phyloP scores from a whole-genome alignment of 768 basidiomycete species.

The Boletus sp. region DNA sequence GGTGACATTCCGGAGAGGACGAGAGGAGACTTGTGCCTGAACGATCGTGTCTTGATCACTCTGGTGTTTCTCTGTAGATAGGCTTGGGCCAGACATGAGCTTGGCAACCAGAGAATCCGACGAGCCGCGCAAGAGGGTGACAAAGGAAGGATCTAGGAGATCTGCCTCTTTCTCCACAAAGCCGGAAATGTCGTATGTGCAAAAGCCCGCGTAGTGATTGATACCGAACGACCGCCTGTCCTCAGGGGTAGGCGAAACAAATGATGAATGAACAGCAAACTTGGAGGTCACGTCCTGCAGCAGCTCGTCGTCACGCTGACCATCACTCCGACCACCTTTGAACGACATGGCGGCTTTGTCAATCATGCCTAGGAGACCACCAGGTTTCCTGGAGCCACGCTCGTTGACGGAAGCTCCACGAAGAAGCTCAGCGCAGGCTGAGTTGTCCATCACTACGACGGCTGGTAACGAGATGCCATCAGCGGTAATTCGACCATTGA shows the following conservation, averaged over 20 bases:
- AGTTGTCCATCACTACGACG: conserved; percentile 51
- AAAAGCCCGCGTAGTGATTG: conserved; percentile 57
- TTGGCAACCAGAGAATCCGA: conserved; percentile 54
- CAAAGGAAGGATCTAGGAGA: conserved; percentile 53
- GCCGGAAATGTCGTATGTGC: conserved; percentile 47
- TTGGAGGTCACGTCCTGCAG: conserved; percentile 46
- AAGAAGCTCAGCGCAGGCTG: conserved; percentile 54
- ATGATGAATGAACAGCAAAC: conserved; percentile 52
- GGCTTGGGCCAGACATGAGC: conserved; percentile 58
- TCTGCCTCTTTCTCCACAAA: conserved; percentile 53
- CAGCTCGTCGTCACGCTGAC: conserved; percentile 47
- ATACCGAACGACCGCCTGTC: conserved; percentile 48
- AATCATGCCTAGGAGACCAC: conserved; percentile 55
- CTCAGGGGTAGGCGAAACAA: conserved; percentile 34
- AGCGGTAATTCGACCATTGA: conserved; percentile 42
- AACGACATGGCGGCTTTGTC: conserved; percentile 48
- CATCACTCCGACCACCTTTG: conserved; percentile 49
- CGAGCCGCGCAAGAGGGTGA: conserved; percentile 49
- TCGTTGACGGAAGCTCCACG: conserved; percentile 50
- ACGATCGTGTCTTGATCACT: conserved; percentile 56
- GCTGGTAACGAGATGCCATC: conserved; percentile 53
- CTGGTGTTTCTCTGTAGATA: conserved; percentile 56
- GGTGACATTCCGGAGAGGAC: conserved; percentile 50
- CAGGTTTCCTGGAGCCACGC: conserved; percentile 47
- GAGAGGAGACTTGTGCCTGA: conserved; percentile 60